Conservation (phyloP, 192 early-diverging fungal species). For the Diversispora eburnea region DNA sequence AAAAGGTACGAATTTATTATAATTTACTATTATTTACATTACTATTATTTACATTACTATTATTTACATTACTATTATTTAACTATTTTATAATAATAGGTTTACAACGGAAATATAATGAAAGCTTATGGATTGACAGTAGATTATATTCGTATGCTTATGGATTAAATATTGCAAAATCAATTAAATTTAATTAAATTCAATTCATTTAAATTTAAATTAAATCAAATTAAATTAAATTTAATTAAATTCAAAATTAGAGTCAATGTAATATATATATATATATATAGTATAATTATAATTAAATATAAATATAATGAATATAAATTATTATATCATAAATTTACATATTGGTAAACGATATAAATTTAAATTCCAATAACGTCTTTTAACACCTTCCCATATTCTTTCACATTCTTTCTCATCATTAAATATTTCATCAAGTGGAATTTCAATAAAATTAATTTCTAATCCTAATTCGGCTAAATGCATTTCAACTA, state of each 20-base stretch:
- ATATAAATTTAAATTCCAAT: slow-evolving; percentile 72
- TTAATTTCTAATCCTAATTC: slow-evolving; percentile 76
- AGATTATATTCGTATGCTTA: slow-evolving; percentile 24
- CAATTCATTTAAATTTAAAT: too few species aligned
- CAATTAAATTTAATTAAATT: too few species aligned
- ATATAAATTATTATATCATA: background rate
- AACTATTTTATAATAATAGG: background rate
- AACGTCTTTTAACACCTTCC: slow-evolving; percentile 79
- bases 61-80: background rate
- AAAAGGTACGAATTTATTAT: slow-evolving; percentile 39
- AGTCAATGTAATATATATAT: background rate
- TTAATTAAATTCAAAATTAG: background rate
- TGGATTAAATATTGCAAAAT: slow-evolving; percentile 18
- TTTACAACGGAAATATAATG: background rate
- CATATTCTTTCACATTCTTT: slow-evolving; percentile 70
- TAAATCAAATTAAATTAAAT: background rate
- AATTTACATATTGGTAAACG: slow-evolving; percentile 71
- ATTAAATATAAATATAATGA: too few species aligned
- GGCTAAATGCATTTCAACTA: slow-evolving; percentile 77
- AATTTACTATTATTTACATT: background rate
- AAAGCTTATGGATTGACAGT: slow-evolving; percentile 22
- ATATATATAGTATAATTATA: too few species aligned
- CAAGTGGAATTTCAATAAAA: slow-evolving; percentile 71
- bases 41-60: background rate
- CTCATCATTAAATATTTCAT: slow-evolving; percentile 37